Evolutionary conservation across 2,329 filamentous ascomycete species (phyloP), one percentile per base, ranked within the genome.

Genomic region (Eurotiales sp.): DNA sequence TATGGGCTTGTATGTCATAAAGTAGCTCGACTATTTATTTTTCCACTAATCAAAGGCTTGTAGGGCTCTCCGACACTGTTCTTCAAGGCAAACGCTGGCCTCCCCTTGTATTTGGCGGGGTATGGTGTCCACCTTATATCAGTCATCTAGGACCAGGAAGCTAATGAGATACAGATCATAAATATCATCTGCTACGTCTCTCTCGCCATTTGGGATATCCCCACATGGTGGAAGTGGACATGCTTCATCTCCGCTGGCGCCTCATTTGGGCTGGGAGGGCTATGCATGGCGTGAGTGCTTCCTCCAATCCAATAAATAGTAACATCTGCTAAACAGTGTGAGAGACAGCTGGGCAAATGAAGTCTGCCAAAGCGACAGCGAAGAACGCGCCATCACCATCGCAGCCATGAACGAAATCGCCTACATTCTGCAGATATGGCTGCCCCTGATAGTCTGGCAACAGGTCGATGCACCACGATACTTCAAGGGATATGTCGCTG

Each of bases 381-480:
- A 88, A 63, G 84, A 87, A 68, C 72, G 84, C 12, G 83, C 85
- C 0, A 70, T 88, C 3, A 82, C 87, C 0, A 77, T 84, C 1
- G 84, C 75, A 0, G 69, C 75, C n/a, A 87, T 87, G 82, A 87
- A 87, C 55, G 79, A 85, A 62, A 77, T 87, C 70, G 84, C 83
- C 0, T 86, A 87, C 55, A 81, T 86, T 1, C 66, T 88, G 40
- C 83, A 87, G 59, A 82, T 84, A 0, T 88, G 84, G 84, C 64
- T 88, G 25, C 85, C 85, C 7, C 72, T 85, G 30, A 61, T 86
- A 3, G 76, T 86, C 12, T 87, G 83, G 84, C 79, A 83, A 66
- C 81, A 84, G 61, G 73, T 83, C 0, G 81, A 86, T 50, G 80
- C 78, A 0, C 83, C 84, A 0, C 55, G 69, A 42, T 87, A 86